These are phyloP conservation scores for Punctularia strigosozonata DNA, from an alignment of 768 basidiomycete genomes.

Conservation along the genomic window DNA sequence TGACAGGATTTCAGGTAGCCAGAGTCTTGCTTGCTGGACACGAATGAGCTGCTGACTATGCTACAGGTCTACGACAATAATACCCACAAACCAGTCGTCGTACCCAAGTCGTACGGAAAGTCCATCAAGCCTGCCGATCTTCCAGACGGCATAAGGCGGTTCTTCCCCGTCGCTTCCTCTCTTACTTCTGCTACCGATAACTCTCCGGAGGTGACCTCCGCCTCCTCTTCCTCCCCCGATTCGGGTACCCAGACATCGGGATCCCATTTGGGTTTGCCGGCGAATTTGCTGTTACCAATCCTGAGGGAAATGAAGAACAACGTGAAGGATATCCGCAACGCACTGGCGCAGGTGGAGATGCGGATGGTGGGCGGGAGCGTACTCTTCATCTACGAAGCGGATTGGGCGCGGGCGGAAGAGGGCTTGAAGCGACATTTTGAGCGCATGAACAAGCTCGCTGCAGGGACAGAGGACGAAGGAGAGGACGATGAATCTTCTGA, in stretches of 20 bases:
- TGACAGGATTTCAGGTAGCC: slow-evolving; percentile 84
- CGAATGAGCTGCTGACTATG: background rate
- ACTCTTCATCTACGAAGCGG: slow-evolving; percentile 71
- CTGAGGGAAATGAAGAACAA: slow-evolving; percentile 42
- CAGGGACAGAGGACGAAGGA: slow-evolving; percentile 23
- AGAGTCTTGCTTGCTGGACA: background rate
- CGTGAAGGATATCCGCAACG: slow-evolving; percentile 35
- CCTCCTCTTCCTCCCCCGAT: slow-evolving; percentile 5
- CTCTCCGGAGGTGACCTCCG: slow-evolving; percentile 15
- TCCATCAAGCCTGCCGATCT: slow-evolving; percentile 58
- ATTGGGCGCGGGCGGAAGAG: slow-evolving; percentile 26
- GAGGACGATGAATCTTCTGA: slow-evolving; percentile 12
- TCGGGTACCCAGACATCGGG: too few relatives aligned
- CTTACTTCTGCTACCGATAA: background rate
- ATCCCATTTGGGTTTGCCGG: slow-evolving; percentile 66
- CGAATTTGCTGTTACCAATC: slow-evolving; percentile 39
- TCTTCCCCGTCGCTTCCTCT: slow-evolving; percentile 50
- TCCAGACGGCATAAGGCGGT: slow-evolving; percentile 60
- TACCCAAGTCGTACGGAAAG: slow-evolving; percentile 71
- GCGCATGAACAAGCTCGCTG: slow-evolving; percentile 23
- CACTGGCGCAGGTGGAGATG: slow-evolving; percentile 45
- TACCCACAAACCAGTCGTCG: slow-evolving; percentile 41
- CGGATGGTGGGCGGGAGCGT: slow-evolving; percentile 78
- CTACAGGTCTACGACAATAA: slow-evolving; percentile 61
- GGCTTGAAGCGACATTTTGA: too few relatives aligned